Base-by-base conservation (phyloP, 495 filamentous ascomycete species). In the Melanomma pulvis-pyrius region DNA sequence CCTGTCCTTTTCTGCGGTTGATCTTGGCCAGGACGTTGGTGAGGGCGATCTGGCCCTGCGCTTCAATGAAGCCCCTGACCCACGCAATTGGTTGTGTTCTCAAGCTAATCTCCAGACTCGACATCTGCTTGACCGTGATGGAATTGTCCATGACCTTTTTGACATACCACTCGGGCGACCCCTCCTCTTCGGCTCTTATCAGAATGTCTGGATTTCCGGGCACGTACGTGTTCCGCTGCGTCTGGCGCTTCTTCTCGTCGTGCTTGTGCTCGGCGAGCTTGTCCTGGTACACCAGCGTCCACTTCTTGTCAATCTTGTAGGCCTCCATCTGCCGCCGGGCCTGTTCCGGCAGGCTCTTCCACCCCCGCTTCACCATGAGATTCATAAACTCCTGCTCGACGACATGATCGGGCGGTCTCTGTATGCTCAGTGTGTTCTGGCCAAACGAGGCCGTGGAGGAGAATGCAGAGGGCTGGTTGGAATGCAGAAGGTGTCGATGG, bases 121-220 rank as follows among this genome's bases (percentile, higher is more conserved):
- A 89, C 19, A 98, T 79, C 55, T 96, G 90, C 79, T 98, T 97
- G 58, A 89, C 84, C 47, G 92, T 92, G 66, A 98, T 93, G 29
- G 84, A 90, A 74, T 97, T 94, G 67, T 96, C 92, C 92, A 98
- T 91, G 36, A 98, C 91, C 77, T 91, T 96, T 74, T 88, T 90
- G 21, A 98, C 96, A 79, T 94, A 98, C 93, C 93, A 98, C 79
- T 98, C 96, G 1, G 94, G 94, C 60, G 90, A 96, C 22, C 92
- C 96, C 74, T 98, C 94, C 72, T 97, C 93, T 72, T 96, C 92
- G 5, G 91, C 91, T 58, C 87, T 83, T 50, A 84, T 83, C 30
- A 92, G 79, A 48, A 92, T 81, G 55, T 87, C 81, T 24, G 85
- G 87, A 65, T 90, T 84, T 61, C 82, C 78, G 59, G 77, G 77